Conservation (phyloP, 164 flowering plant genomes). For the Macadamia tetraphylla region DNA sequence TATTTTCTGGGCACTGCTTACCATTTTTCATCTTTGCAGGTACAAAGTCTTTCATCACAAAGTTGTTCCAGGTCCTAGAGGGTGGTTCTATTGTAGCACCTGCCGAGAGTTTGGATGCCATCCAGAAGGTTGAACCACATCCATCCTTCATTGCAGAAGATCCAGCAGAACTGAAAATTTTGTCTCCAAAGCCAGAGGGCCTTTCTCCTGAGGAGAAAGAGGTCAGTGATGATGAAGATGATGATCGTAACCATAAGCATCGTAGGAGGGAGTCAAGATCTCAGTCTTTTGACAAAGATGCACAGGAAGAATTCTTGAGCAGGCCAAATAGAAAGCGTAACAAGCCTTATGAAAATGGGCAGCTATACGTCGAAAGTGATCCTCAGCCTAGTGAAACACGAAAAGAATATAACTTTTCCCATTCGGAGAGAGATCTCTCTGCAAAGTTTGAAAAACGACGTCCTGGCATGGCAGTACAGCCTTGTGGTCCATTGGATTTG, state of each 20-base stretch:
- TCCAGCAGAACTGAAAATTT: conserved; percentile 42
- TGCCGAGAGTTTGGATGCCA: conserved; percentile 13
- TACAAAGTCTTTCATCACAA: conserved; percentile 24
- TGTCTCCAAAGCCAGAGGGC: conserved; percentile 42
- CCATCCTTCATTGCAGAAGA: conserved; percentile 15
- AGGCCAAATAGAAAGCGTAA: conserved; percentile 56
- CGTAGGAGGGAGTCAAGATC: conserved; percentile 67
- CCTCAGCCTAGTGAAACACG: conserved; percentile 46
- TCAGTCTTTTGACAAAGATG: conserved; percentile 62
- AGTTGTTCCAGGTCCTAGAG: conserved; percentile 30
- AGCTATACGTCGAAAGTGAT: conserved; percentile 41
- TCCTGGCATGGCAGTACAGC: conserved; percentile 25
- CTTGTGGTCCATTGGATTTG: conserved; percentile 37
- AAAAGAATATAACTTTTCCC: conserved; percentile 27
- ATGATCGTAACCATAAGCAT: conserved; percentile 95
- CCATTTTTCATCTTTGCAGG: conserved; percentile 17
- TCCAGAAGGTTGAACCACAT: conserved; percentile 20
- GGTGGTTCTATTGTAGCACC: conserved; percentile 20
- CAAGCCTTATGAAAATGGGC: conserved; percentile 66
- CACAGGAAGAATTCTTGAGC: conserved; percentile 31
- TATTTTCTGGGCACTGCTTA: neutral
- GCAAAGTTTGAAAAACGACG: conserved; percentile 51
- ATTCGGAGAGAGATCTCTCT: conserved; percentile 37
- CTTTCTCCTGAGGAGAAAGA: conserved; percentile 78
- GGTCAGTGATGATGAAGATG: conserved; percentile 86